Evolutionary conservation across 176 grass and related monocot genomes (phyloP), one percentile per base, ranked within the genome.

Genomic region (Musa troglodytarum): DNA sequence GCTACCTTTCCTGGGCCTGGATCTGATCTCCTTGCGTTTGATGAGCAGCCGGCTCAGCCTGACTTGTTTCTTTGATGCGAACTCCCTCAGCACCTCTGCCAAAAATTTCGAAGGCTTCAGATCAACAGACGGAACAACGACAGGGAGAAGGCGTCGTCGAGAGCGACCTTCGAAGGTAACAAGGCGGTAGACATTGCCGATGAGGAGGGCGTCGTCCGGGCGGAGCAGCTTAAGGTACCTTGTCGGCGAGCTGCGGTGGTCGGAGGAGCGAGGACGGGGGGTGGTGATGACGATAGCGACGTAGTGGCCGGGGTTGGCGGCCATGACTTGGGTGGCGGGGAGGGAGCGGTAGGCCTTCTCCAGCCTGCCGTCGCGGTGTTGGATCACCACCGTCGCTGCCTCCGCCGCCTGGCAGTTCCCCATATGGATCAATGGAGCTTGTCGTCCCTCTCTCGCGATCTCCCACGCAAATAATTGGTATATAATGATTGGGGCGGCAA

Each of bases 371-470:
- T 52, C 83, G 1, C 82, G 93, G 84, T 93, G 88, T 65, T 97
- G 90, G 77, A 97, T 88, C 70, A 97, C 56, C 74, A 93, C 77
- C 79, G 88, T 74, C 71, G 88, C 89, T 73, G 78, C 86, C 67
- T 97, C 93, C 77, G 84, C 93, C 71, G 93, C 86, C 78, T 97
- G 93, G 84, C 93, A 97, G 72, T 97, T 97, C 56, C 93, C 93
- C 93, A 97, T 97, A 10, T 17, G 17, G 68, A 50, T 19, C 2
- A 9, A 53, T 17, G 51, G 49, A 28, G 67, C 54, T 50, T 51
- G 16, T 9, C 25, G 53, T 49, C 28, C 64, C 51, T 9, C 11
- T 79, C 71, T 75, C 24, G 10, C 2, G 53, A 23, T 11, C 54
- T 80, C 70, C 53, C 70, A 10, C 29, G 28, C 9, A 2, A 0